A percentile compares a stretch with the other conserved stretches of the same genome.
Conservation (phyloP, 2,329 filamentous ascomycete genomes). For the Aspergillus flavus region DNA sequence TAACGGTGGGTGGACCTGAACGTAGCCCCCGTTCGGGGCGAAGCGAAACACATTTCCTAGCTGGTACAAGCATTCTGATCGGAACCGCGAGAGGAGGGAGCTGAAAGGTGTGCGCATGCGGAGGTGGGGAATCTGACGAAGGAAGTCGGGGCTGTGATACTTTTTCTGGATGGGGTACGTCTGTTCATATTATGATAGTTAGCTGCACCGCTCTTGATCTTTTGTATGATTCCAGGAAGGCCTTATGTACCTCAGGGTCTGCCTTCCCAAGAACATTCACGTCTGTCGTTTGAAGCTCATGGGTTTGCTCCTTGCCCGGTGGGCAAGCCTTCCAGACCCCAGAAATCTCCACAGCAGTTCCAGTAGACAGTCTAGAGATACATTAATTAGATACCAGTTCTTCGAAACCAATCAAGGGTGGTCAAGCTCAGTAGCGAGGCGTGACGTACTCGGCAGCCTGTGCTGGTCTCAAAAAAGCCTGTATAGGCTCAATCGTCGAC, state of each 20-base stretch:
- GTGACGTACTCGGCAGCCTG: slow-evolving; percentile 70
- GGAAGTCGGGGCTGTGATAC: slow-evolving; percentile 85
- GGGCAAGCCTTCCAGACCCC: slow-evolving; percentile 76
- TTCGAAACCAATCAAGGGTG: neutral
- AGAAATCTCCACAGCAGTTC: slow-evolving; percentile 74
- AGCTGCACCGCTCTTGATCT: neutral
- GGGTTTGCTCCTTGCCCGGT: slow-evolving; percentile 66
- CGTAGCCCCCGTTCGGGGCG: slow-evolving; percentile 60
- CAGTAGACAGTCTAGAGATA: slow-evolving; percentile 70
- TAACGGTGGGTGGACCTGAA: slow-evolving; percentile 83
- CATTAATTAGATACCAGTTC: slow-evolving; percentile 16
- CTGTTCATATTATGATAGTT: slow-evolving; percentile 48
- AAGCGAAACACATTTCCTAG: slow-evolving; percentile 74
- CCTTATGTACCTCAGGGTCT: slow-evolving; percentile 70
- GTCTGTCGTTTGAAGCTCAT: slow-evolving; percentile 76
- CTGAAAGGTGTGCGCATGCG: slow-evolving; percentile 80
- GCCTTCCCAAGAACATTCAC: slow-evolving; percentile 75
- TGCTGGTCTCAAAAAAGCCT: slow-evolving; percentile 75
- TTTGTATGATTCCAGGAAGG: neutral
- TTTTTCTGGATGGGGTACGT: slow-evolving; percentile 95
- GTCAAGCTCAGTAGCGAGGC: neutral
- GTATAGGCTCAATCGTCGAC: slow-evolving; percentile 75
- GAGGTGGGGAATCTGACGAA: slow-evolving; percentile 86
- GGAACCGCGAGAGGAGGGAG: slow-evolving; percentile 75
- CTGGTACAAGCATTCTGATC: slow-evolving; percentile 75